A percentile compares a stretch with the other conserved stretches of the same genome.
Evolutionary conservation across 352 stramenopile species (phyloP).

Genomic region (Pythium phragmiticola): DNA sequence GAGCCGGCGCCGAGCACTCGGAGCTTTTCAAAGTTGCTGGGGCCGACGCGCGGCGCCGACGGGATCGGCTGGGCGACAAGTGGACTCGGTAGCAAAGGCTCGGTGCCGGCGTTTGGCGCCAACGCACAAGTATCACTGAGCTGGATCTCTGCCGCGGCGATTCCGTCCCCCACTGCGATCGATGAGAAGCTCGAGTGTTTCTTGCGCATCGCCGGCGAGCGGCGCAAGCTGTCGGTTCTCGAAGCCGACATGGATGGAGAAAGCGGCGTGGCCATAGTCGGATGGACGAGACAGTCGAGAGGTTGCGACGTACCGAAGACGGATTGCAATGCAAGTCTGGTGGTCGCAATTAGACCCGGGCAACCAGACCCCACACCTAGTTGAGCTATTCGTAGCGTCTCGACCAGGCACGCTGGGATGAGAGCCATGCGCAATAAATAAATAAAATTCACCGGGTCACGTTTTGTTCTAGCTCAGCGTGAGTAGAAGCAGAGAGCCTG

Average conservation of each 20-base stretch:
- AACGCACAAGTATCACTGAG: not conserved
- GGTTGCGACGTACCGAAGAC: not conserved
- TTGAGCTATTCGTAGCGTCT: constrained; percentile 1
- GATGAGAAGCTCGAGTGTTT: constrained; percentile 14
- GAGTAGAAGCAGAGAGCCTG: too few species aligned
- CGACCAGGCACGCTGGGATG: not conserved
- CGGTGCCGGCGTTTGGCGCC: not conserved
- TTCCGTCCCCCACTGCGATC: constrained; percentile 9
- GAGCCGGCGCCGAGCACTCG: constrained; percentile 40
- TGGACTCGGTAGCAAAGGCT: not conserved
- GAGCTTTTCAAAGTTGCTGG: constrained; percentile 56
- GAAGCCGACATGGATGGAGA: not conserved
- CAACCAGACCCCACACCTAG: too few species aligned
- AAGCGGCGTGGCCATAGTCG: not conserved
- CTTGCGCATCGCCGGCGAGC: constrained; percentile 5
- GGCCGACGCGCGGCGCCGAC: constrained; percentile 26
- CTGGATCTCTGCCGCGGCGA: constrained; percentile 17
- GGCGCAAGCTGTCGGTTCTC: constrained; percentile 11
- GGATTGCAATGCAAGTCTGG: too few species aligned
- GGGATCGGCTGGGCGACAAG: not conserved
- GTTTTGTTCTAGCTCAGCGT: not conserved
- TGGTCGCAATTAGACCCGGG: too few species aligned
- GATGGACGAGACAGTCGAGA: not conserved
- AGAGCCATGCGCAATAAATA: not conserved
- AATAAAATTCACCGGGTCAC: not conserved